A percentile compares a stretch with the other conserved stretches of the same genome.
These are phyloP conservation scores for Myotisia sp. DNA, from an alignment of 2,329 filamentous ascomycete species.

Conservation along the genomic window DNA sequence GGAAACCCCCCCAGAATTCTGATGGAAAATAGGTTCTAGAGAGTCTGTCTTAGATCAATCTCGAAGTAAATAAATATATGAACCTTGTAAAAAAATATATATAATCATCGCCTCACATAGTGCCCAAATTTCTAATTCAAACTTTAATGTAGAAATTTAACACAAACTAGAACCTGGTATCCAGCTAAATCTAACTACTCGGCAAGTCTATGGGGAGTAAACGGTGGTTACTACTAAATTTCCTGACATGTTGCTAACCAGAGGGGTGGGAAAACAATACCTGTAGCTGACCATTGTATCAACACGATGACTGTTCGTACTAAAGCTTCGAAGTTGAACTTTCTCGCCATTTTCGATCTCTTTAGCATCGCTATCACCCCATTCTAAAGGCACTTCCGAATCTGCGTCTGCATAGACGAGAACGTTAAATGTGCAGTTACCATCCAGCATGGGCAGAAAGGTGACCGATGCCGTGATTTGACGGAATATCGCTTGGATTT, in stretches of 20 bases:
- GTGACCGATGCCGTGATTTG: constrained; percentile 97
- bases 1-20: too few relatives aligned
- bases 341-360: constrained; percentile 91
- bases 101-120: too few relatives aligned
- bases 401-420: constrained; percentile 95
- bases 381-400: constrained; percentile 91
- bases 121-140: too few relatives aligned
- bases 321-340: constrained; percentile 89
- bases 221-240: too few relatives aligned
- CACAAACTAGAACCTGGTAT: too few relatives aligned
- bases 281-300: constrained; percentile 94
- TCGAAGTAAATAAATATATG: too few relatives aligned
- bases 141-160: too few relatives aligned
- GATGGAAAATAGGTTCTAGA: too few relatives aligned
- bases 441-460: constrained; percentile 83
- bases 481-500: constrained; percentile 92
- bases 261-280: constrained; percentile 12
- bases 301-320: constrained; percentile 83
- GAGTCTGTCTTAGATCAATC: too few relatives aligned
- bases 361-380: constrained; percentile 96
- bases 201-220: background rate
- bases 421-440: constrained; percentile 97
- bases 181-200: constrained; percentile 1
- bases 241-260: too few relatives aligned
- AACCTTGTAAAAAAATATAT: too few relatives aligned